Evolutionary conservation across 164 flowering plant species (phyloP), one percentile per base, ranked within the genome.

Genomic region (Hamamelis virginiana): DNA sequence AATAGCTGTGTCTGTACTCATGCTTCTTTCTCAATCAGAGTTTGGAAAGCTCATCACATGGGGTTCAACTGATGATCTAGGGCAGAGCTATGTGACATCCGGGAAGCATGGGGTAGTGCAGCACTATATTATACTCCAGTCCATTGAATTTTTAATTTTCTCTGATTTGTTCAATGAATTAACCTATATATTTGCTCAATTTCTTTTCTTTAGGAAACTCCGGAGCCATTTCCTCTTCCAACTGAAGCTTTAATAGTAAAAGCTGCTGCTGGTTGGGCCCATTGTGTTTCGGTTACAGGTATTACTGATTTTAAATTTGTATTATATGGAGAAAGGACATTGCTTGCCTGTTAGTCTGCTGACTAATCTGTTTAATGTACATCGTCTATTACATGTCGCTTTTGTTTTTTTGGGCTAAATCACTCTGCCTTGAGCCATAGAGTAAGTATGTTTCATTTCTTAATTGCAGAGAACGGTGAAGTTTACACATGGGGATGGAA

Each of bases 401-500:
- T 16, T 33, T 18, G 21, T 38, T 28, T 5, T n/a, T n/a, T 16
- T n/a, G 38, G n/a, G 53, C 6, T 33, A 33, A 33, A 33, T 33
- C 53, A 50, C 5, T 16, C n/a, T 50, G n/a, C n/a, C 18, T 18
- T 12, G 53, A n/a, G 16, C 15, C 43, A 50, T 50, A 12, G 44
- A 45, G 27, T 22, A 9, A 38, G 6, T 9, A 6, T 33, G 41
- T 38, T 21, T 56, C 27, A 21, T 15, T 48, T 63, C 38, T 18
- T 56, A 15, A 59, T 22, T 48, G 13, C 83, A 96, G 99, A 76
- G 0, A 64, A 19, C 48, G 96, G 90, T 61, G 91, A 90, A 74
- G 98, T 93, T 69, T 93, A 90, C 71, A 93, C 98, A 5, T 96
- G 99, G 99, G 99, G 98, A 48, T 96, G 99, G 99, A 93, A 90